Base-by-base conservation (phyloP, 208 protist genomes). In the Acanthamoeba royreba region DNA sequence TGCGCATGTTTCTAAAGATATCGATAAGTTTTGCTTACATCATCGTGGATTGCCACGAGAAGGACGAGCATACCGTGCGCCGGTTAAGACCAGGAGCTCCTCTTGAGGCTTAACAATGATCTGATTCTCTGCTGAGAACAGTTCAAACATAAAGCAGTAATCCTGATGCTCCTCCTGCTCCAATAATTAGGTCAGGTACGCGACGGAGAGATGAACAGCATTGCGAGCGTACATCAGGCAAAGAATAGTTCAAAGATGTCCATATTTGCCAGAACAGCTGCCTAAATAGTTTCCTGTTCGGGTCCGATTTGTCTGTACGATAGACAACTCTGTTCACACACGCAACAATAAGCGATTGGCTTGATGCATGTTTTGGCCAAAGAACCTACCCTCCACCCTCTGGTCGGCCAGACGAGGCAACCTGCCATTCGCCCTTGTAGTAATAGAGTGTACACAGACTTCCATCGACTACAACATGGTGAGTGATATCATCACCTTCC, bases 61-160 rank as follows among this genome's bases (percentile, higher is more conserved):
- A 79, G 35, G 3, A 43, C 3, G 13, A 1, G 15, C 69, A 22
- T 31, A 43, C 69, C 69, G 22, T 7, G n/a, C 74, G 74, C 74
- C 74, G 4, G 74, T 85, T 22, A 85, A 35, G 38, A 55, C 28
- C 9, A 85, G 74, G 0, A 53, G 43, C 38, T 85, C 74, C 40
- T 55, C 45, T 22, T 53, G 38, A 0, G 74, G 74, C 19, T 19
- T 4, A 13, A 85, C 74, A 28, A 85, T 53, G 45, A 85, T 85
- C 42, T 25, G 19, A 33, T 85, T 85, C 74, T 85, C 74, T 22
- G 38, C 45, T 33, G 74, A 85, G 74, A 85, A 85, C 28, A 85
- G 74, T 25, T 85, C 74, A 38, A 85, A 85, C 42, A 85, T 85
- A 33, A 55, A 85, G 74, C 74, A 85, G 45, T 38, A 85, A 28